Evolutionary conservation across 192 early-diverging fungal genomes (phyloP), one percentile per base, ranked within the genome.

Genomic region (Pilobolus umbonatus): DNA sequence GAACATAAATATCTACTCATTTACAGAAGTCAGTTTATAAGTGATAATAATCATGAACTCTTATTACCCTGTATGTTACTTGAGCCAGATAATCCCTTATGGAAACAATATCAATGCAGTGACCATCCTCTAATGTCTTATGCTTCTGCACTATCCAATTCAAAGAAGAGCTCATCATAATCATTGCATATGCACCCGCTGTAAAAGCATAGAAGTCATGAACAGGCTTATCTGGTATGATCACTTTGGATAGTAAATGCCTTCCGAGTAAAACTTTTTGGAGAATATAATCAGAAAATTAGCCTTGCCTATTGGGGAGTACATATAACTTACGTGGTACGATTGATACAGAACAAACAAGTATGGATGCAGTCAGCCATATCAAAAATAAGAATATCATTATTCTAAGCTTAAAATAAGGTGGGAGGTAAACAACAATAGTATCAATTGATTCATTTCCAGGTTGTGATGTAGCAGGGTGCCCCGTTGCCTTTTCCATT

Each of bases 351-450:
- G 52, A 54, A 15, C 52, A 54, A 25, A 54, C 52, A 22, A 54
- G 22, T 38, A 54, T n/a, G 7, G 52, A 54, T 15, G 34, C 52
- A 10, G 52, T 42, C 19, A 17, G 14, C 39, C 80, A 80, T 45
- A 84, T 71, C 11, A 76, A 32, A 35, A 79, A 44, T 28, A 81
- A 61, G 35, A 83, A 76, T 0, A 64, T 17, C 22, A 76, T 68
- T 14, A 91, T 69, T 43, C 92, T 67, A 2, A 42, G 47, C 59
- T 77, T 74, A 28, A 91, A 88, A 21, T 74, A 58, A 6, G 85
- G 80, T 17, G 96, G 95, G 15, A 88, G 77, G 66, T 94, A 94
- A 1, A 99, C 86, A 35, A 92, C 75, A 0, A 75, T 82, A 62
- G 93, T 91, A 45, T 61, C 52, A 32, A 38, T 45, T 32, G 58